phyloP scores from a whole-genome alignment of 192 early-diverging fungal species.

The Mortierella hygrophila region DNA sequence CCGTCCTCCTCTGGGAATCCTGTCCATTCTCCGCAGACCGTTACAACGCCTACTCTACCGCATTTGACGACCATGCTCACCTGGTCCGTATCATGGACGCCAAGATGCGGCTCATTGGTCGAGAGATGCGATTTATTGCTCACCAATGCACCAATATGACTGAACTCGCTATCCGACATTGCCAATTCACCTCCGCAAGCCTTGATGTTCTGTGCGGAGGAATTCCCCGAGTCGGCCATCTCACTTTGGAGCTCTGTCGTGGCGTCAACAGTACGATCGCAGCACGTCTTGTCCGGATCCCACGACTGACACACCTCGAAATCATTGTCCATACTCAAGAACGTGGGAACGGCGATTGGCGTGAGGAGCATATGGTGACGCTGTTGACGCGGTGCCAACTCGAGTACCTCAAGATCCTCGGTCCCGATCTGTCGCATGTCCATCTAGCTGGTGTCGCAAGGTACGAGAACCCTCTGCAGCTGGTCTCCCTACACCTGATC shows the following conservation, averaged over 20 bases:
- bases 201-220: conserved; percentile 41
- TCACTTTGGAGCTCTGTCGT: conserved; percentile 29
- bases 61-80: conserved; percentile 38
- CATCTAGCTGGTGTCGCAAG: conserved; percentile 20
- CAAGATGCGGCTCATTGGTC: conserved; percentile 26
- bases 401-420: conserved; percentile 24
- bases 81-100: conserved; percentile 37
- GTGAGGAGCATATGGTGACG: conserved; percentile 33
- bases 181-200: conserved; percentile 24
- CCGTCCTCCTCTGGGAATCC: conserved; percentile 29
- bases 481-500: conserved; percentile 17
- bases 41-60: conserved; percentile 21
- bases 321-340: conserved; percentile 37
- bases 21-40: conserved; percentile 40
- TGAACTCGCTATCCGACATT: conserved; percentile 12
- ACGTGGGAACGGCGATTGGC: conserved; percentile 46
- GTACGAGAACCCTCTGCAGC: background rate
- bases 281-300: conserved; percentile 13
- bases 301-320: conserved; percentile 16
- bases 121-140: conserved; percentile 46
- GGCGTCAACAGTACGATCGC: conserved; percentile 43
- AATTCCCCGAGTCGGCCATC: conserved; percentile 14
- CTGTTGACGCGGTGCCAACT: conserved; percentile 28
- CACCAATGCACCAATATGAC: conserved; percentile 39
- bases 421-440: conserved; percentile 44